Base-by-base conservation (phyloP, 345 rosid species). In the Geranium rotundifolium region DNA sequence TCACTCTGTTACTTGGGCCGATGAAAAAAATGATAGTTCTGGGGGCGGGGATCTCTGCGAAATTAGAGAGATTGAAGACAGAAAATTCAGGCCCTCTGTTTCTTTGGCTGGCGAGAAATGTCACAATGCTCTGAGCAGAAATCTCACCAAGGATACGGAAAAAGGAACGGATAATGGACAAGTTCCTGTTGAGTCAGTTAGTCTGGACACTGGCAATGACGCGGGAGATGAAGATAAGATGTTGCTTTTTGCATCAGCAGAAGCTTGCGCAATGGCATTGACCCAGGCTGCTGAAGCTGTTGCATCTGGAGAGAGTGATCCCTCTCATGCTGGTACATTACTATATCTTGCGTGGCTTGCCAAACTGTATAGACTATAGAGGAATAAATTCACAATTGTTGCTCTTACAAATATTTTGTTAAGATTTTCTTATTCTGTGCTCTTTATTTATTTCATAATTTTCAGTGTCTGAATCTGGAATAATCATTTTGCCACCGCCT, bases 1-100 rank as follows among this genome's bases (percentile, higher is more conserved):
- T 39, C 82, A 64, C 41, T 78, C 85, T 37, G 97, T 93, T 66
- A 87, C 87, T n/a, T 92, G 97, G 96, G 96, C 95, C 56, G 97
- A 89, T 80, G 81, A 83, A 74, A 79, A 81, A 67, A 73, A 27
- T 58, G 74, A 55, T 63, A 64, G 67, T 63, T 68, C 68, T 30
- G 74, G 62, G 61, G 46, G 57, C 67, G 72, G 77, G 63, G 69
- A 79, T 69, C 91, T 86, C 56, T 83, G 84, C 55, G 77, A 86
- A 69, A 64, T 80, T 74, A 78, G 69, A 70, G 79, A 82, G 52
- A 14, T 46, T 9, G 52, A 46, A 70, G 74, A 59, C 52, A 65
- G 29, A 34, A 20, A 71, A 49, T 57, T 54, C 63, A 65, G 62
- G 65, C n/a, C 8, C 52, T 46, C 52, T 46, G 15, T 46, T 46